A percentile compares a stretch with the other conserved stretches of the same genome.
Conservation (phyloP, 148 eudicot genomes). For the Dysphania ambrosioides region DNA sequence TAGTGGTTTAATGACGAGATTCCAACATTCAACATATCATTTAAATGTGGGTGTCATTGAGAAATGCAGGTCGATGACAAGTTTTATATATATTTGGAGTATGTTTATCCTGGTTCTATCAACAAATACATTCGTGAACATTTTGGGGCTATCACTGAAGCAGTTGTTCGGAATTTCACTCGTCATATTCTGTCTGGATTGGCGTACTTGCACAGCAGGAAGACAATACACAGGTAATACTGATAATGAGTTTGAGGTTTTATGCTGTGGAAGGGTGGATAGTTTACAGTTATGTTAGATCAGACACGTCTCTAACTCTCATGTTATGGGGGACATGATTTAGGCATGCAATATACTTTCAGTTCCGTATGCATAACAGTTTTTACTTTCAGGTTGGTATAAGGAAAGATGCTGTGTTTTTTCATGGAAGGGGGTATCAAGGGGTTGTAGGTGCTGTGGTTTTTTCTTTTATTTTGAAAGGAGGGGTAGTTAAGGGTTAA, state of each 20-base stretch:
- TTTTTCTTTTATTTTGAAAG: not conserved
- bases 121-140: conserved; percentile 78
- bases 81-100: conserved; percentile 83
- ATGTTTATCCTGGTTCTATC: conserved; percentile 94
- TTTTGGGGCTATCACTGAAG: conserved; percentile 84
- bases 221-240: conserved; percentile 86
- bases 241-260: not conserved
- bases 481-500: not conserved
- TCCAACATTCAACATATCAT: not conserved
- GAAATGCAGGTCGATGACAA: conserved; percentile 62
- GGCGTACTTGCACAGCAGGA: conserved; percentile 86
- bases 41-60: conserved; percentile 14
- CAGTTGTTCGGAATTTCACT: conserved; percentile 88
- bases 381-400: not conserved
- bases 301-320: too few species aligned
- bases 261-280: not conserved
- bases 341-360: not conserved
- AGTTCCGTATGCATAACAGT: not conserved
- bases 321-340: not conserved
- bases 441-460: too few species aligned
- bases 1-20: not conserved
- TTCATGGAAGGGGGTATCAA: too few species aligned
- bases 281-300: not conserved
- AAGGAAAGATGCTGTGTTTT: not conserved
- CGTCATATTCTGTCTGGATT: conserved; percentile 91